phyloP scores from a whole-genome alignment of 257 asterid species.

The Nyctanthes arbortristis region DNA sequence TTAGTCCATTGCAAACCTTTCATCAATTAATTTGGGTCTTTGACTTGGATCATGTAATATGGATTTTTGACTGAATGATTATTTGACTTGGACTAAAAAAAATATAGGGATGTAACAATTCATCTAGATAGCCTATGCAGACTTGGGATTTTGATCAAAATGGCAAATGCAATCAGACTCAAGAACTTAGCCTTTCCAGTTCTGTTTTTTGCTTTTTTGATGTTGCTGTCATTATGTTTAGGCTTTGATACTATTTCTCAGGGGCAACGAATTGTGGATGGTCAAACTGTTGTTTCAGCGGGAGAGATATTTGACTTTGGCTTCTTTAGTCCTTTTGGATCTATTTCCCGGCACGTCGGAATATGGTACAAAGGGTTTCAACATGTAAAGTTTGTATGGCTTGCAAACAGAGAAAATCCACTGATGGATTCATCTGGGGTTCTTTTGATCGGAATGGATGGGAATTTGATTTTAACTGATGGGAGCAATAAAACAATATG shows the following conservation, averaged over 20 bases:
- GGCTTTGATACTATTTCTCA: conserved; percentile 7
- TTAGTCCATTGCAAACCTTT: too few species aligned
- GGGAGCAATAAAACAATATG: background rate
- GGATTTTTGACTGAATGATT: too few species aligned
- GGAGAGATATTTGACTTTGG: conserved; percentile 22
- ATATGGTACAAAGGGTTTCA: conserved; percentile 10
- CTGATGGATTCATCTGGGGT: conserved; percentile 9
- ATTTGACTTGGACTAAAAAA: too few species aligned
- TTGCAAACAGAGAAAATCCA: conserved; percentile 14
- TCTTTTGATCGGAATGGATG: conserved; percentile 18
- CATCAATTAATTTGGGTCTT: too few species aligned
- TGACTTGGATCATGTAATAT: too few species aligned
- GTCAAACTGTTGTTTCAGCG: conserved; percentile 16
- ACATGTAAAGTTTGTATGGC: conserved; percentile 18
- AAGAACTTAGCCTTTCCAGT: too few species aligned
- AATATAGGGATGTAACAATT: too few species aligned
- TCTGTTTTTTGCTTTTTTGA: background rate
- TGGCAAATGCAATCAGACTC: too few species aligned
- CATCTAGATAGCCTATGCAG: too few species aligned
- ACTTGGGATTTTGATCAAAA: too few species aligned
- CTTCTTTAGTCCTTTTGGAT: conserved; percentile 20
- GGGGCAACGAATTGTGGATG: conserved; percentile 11
- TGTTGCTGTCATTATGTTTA: too few species aligned
- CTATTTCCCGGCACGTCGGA: conserved; percentile 5
- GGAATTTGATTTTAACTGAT: conserved; percentile 9